Conservation (phyloP, 2,329 filamentous ascomycete species). For the Monosporascus sp. region DNA sequence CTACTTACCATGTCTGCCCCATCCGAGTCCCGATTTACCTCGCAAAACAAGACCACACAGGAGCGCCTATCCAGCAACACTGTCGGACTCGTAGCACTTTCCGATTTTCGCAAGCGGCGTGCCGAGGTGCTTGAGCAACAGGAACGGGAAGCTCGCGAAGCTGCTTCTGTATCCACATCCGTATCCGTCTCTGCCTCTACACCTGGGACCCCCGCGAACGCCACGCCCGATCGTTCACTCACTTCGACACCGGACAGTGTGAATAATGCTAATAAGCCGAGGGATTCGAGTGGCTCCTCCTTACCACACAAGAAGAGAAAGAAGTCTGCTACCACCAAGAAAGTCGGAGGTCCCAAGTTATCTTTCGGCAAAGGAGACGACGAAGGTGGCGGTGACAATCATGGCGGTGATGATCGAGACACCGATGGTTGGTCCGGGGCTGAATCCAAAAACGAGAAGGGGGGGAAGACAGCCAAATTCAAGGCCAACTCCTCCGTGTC, state of each 20-base stretch:
- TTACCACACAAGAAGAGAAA: conserved; percentile 41
- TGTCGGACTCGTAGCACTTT: conserved; percentile 84
- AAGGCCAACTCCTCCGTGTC: conserved; percentile 56
- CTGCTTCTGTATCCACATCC: conserved; percentile 39
- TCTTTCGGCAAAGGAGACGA: conserved; percentile 66
- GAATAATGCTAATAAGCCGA: neutral
- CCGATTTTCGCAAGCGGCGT: conserved; percentile 92
- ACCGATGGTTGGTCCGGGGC: neutral
- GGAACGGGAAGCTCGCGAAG: conserved; percentile 71
- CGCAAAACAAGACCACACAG: conserved; percentile 70
- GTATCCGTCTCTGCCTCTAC: conserved; percentile 43
- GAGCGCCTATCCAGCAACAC: conserved; percentile 80
- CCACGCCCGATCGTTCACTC: conserved; percentile 44
- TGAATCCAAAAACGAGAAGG: conserved; percentile 1
- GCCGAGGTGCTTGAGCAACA: conserved; percentile 91
- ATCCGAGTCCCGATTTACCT: conserved; percentile 58
- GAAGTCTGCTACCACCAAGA: conserved; percentile 34
- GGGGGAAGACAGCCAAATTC: conserved; percentile 41
- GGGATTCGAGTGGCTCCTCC: conserved; percentile 24
- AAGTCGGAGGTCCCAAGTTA: conserved; percentile 40
- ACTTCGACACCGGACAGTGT: conserved; percentile 41
- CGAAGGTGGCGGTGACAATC: conserved; percentile 39
- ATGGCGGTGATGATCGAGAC: conserved; percentile 35
- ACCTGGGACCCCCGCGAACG: conserved; percentile 22
- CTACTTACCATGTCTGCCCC: neutral